phyloP scores from a whole-genome alignment of 768 basidiomycete species.

The Neoboletus brunneissimus region DNA sequence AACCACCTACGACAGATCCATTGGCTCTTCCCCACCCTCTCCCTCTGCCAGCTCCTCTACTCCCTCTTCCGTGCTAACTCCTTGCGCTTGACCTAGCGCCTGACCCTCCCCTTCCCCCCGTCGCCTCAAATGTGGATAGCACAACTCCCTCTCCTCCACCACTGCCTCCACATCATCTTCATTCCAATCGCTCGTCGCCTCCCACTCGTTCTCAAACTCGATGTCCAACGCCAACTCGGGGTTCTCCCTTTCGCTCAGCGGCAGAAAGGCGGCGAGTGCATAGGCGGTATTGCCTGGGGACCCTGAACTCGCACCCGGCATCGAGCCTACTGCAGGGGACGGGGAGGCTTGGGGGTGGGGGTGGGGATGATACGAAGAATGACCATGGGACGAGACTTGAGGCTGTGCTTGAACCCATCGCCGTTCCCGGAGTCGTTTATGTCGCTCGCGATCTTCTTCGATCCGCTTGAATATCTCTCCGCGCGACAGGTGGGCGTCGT shows the following conservation, averaged over 20 bases:
- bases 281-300: no score
- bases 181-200: constrained; percentile 87
- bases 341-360: no score
- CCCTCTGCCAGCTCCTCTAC: constrained; percentile 25
- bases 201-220: constrained; percentile 89
- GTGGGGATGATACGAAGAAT: no score
- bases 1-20: constrained; percentile 35
- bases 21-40: constrained; percentile 40
- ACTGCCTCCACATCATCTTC: constrained; percentile 83
- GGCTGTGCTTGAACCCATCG: no score
- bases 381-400: no score
- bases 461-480: constrained; percentile 78
- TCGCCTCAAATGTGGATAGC: constrained; percentile 37
- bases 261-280: constrained; percentile 11
- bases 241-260: constrained; percentile 42
- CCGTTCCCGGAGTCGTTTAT: no score
- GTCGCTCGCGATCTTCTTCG: constrained; percentile 48
- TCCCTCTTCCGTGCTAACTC: background rate
- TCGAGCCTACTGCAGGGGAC: background rate
- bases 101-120: background rate
- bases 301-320: background rate
- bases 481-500: constrained; percentile 42
- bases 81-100: background rate
- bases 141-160: constrained; percentile 36
- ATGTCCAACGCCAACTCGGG: constrained; percentile 64